Evolutionary conservation across 371 early-diverging fungal genomes (phyloP), one percentile per base, ranked within the genome.

Genomic region (Syncephalastrum sp.): DNA sequence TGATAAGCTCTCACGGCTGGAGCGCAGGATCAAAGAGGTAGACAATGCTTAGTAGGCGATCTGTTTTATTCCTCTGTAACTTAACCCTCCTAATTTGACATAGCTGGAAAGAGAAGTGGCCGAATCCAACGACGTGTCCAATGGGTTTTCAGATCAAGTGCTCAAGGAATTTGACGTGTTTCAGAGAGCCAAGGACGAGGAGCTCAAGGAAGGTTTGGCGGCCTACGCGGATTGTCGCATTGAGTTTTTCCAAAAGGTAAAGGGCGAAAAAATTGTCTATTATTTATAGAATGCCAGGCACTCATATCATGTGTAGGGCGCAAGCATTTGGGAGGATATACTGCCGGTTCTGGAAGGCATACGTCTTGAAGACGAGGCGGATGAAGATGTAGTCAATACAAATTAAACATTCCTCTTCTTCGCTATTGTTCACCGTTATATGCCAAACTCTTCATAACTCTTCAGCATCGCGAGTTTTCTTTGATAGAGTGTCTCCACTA

Each of bases 111-210:
- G 85, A 4, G 91, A 87, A 10, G 91, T 94, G 2, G 85, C 90
- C 4, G 73, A 74, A 56, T 88, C 90, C 58, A 75, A 81, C 50
- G 86, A 88, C 53, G 82, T 84, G 3, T 81, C 90, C 1, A 79
- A 81, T 23, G 78, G 75, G 23, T 94, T 95, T 59, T 91, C 92
- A 1, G 77, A 81, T 25, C 88, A 91, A 68, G 86, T 95, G 29
- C 64, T 75, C 16, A 88, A 85, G 56, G 98, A 97, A 68, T 88
- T 86, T 60, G 87, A 89, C 27, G 73, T 91, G 38, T 95, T 95
- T 69, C 82, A 90, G 62, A 53, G 67, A 15, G 77, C 88, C 54
- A 94, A 93, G 72, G 78, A 86, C 50, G 74, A 71, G 13, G 97
- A 96, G 61, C 74, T 94, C 61, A 91, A 89, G 60, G 79, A 87